These are phyloP conservation scores for Helminthosporium solani DNA, from an alignment of 2,329 filamentous ascomycete species.

Conservation along the genomic window DNA sequence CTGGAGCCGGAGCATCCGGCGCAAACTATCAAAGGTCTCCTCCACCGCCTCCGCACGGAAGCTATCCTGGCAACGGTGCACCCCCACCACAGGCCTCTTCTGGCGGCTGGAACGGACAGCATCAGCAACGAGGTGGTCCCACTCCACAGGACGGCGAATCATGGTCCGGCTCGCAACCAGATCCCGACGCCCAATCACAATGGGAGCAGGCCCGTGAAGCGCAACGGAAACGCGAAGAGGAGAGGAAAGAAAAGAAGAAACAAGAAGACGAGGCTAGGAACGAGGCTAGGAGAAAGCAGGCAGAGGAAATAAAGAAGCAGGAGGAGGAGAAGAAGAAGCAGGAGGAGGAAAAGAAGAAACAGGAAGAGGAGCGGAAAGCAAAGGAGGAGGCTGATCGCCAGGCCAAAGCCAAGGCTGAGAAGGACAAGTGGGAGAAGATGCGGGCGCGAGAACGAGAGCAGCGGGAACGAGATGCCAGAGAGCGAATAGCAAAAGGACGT, in stretches of 20 bases:
- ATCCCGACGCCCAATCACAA: conserved; percentile 10
- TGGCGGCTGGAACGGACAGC: conserved; percentile 28
- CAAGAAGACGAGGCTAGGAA: conserved; percentile 56
- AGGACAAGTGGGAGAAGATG: conserved; percentile 54
- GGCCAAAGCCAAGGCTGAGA: conserved; percentile 50
- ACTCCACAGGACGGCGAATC: conserved; percentile 33
- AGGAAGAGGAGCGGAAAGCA: conserved; percentile 44
- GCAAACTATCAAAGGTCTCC: conserved; percentile 33
- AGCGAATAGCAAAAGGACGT: conserved; percentile 46
- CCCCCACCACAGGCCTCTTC: conserved; percentile 31
- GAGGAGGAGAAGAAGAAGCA: conserved; percentile 46
- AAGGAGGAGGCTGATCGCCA: conserved; percentile 40
- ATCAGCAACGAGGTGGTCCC: conserved; percentile 35
- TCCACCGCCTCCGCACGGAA: conserved; percentile 34
- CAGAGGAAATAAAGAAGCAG: conserved; percentile 56
- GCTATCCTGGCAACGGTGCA: conserved; percentile 33
- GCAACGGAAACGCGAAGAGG: conserved; percentile 40
- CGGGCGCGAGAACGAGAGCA: conserved; percentile 51
- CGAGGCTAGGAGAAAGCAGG: no score
- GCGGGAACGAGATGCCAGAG: conserved; percentile 50
- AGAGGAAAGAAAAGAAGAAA: conserved; percentile 33
- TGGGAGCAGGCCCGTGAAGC: conserved; percentile 42
- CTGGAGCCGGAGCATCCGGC: conserved; percentile 24
- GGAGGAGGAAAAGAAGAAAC: conserved; percentile 45
- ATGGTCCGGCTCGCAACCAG: conserved; percentile 23